Conservation (phyloP, 73 alveolate genomes). For the Chromera velia region DNA sequence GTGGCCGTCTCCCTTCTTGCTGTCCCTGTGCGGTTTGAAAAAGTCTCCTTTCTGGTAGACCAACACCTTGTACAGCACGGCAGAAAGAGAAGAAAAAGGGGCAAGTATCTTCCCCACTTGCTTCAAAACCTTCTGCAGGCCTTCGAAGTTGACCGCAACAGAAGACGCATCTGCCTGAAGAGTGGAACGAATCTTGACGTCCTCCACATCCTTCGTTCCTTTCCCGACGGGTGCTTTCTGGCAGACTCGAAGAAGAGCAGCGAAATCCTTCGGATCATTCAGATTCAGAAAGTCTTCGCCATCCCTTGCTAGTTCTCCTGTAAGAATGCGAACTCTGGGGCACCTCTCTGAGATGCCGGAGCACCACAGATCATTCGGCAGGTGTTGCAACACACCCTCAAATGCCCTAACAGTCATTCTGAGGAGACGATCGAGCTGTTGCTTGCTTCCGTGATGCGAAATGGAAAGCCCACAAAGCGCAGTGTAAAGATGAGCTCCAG, state of each 20-base stretch:
- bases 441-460: too few relatives aligned
- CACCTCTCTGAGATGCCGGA: not conserved
- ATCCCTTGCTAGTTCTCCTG: not conserved
- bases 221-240: not conserved
- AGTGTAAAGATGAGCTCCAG: too few relatives aligned
- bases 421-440: too few relatives aligned
- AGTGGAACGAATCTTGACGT: not conserved
- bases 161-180: not conserved
- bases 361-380: constrained; percentile 1
- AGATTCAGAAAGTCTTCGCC: too few relatives aligned
- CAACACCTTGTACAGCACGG: constrained; percentile 2
- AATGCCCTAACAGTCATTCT: too few relatives aligned
- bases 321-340: not conserved
- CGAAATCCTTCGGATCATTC: not conserved
- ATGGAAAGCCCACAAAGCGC: too few relatives aligned
- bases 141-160: not conserved
- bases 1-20: constrained; percentile 1
- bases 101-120: not conserved
- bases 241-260: not conserved
- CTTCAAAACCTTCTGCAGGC: not conserved
- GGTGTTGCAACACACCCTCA: too few relatives aligned
- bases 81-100: not conserved
- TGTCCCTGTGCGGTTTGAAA: constrained; percentile 4
- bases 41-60: constrained; percentile 5
- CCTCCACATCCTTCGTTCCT: not conserved